A percentile compares a stretch with the other conserved stretches of the same genome.
Conservation (phyloP, 805 yeast genomes). For the Scheffersomyces stipitis region DNA sequence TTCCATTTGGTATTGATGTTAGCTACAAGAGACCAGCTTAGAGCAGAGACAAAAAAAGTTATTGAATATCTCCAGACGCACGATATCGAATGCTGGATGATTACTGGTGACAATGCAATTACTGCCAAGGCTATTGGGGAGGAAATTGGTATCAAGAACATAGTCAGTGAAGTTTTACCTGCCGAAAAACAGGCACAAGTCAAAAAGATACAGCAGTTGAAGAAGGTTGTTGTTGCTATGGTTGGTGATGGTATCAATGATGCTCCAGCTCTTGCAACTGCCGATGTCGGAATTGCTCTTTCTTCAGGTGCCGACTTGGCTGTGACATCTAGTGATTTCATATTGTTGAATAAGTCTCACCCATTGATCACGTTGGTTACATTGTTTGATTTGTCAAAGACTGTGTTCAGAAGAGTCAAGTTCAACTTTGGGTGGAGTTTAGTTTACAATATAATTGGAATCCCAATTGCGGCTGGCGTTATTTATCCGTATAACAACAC, state of each 20-base stretch:
- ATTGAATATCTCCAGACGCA: slow-evolving; percentile 34
- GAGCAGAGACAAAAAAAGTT: slow-evolving; percentile 58
- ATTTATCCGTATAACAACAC: slow-evolving; percentile 55
- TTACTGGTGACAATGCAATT: slow-evolving; percentile 67
- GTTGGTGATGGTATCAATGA: slow-evolving; percentile 85
- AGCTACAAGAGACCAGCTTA: slow-evolving; percentile 60
- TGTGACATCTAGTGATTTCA: slow-evolving; percentile 70
- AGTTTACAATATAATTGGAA: slow-evolving; percentile 54
- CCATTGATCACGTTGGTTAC: slow-evolving; percentile 55
- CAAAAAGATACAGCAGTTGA: slow-evolving; percentile 47
- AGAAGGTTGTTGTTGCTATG: slow-evolving; percentile 52
- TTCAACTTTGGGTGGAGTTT: slow-evolving; percentile 64
- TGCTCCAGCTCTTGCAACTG: slow-evolving; percentile 74
- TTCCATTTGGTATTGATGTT: slow-evolving; percentile 46
- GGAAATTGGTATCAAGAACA: slow-evolving; percentile 59
- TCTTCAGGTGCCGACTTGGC: slow-evolving; percentile 79
- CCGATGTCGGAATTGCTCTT: slow-evolving; percentile 76
- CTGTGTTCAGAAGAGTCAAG: slow-evolving; percentile 51
- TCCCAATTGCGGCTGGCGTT: slow-evolving; percentile 69
- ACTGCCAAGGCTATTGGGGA: slow-evolving; percentile 70
- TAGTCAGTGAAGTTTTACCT: slow-evolving; percentile 72
- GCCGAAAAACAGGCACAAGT: slow-evolving; percentile 67
- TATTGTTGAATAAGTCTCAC: slow-evolving; percentile 53
- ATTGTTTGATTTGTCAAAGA: slow-evolving; percentile 50
- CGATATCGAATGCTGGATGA: slow-evolving; percentile 67